Percentiles rank a stretch among this genome's conserved stretches.
Evolutionary conservation across 768 basidiomycete species (phyloP).

Genomic region (Termitomyces sp.): DNA sequence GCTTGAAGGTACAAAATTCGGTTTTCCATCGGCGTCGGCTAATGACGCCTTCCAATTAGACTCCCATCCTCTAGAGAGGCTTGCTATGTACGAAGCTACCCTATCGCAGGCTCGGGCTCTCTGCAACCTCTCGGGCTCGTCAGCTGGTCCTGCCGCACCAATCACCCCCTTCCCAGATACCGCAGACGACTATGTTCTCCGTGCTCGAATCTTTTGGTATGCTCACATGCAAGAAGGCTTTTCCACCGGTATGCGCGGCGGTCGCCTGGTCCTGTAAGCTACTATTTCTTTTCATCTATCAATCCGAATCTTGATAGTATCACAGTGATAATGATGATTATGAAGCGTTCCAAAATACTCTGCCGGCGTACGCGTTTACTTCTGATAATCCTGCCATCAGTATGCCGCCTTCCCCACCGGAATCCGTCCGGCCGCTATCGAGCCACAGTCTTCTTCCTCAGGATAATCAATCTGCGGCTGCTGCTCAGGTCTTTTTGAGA

Average conservation of each 20-base stretch:
- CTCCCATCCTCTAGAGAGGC: constrained; percentile 40
- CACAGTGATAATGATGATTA: constrained; percentile 74
- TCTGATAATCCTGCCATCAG: constrained; percentile 21
- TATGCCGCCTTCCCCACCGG: constrained; percentile 14
- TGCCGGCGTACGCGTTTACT: constrained; percentile 38
- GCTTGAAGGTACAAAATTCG: constrained; percentile 60
- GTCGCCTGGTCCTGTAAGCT: constrained; percentile 75
- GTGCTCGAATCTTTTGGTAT: constrained; percentile 88
- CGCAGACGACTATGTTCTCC: constrained; percentile 58
- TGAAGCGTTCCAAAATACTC: constrained; percentile 61
- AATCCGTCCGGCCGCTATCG: constrained; percentile 14
- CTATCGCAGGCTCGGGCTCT: constrained; percentile 79
- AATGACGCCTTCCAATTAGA: constrained; percentile 28
- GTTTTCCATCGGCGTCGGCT: constrained; percentile 2
- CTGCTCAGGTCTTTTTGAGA: constrained; percentile 45
- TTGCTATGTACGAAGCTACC: constrained; percentile 76
- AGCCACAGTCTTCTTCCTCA: constrained; percentile 14
- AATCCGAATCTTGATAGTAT: background rate
- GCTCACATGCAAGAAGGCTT: constrained; percentile 84
- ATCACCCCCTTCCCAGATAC: constrained; percentile 40
- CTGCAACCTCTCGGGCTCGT: constrained; percentile 50
- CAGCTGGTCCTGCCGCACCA: constrained; percentile 25
- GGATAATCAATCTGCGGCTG: constrained; percentile 11
- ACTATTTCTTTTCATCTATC: background rate
- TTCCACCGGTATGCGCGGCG: constrained; percentile 78